These are phyloP conservation scores for Eimeria necatrix DNA, from an alignment of 169 alveolate species.

Conservation along the genomic window DNA sequence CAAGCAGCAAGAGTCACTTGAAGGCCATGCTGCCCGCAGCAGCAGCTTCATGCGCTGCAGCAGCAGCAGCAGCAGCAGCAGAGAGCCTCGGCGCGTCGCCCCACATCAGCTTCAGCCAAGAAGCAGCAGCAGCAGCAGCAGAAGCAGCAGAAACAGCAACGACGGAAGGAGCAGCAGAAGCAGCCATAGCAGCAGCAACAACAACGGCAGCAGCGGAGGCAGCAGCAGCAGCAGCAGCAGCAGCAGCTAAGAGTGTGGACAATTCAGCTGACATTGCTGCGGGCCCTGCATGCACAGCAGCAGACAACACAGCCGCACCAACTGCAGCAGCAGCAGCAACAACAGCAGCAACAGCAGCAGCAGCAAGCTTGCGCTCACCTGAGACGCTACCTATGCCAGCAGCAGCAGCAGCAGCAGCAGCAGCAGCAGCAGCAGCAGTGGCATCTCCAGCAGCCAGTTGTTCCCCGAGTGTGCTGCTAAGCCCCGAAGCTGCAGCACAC, in stretches of 20 bases:
- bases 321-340: neutral
- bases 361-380: too few species aligned
- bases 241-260: neutral
- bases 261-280: neutral
- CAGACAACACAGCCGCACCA: neutral
- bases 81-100: too few species aligned
- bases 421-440: conserved; percentile 16
- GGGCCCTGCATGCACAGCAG: neutral
- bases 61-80: too few species aligned
- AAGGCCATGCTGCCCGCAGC: neutral
- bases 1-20: neutral
- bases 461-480: neutral
- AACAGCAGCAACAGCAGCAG: neutral
- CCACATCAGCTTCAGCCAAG: too few species aligned
- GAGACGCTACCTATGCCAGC: neutral
- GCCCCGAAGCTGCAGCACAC: neutral
- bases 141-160: too few species aligned
- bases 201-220: too few species aligned
- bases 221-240: neutral
- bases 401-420: neutral
- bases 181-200: too few species aligned
- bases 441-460: neutral
- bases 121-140: too few species aligned
- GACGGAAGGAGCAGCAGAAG: too few species aligned
- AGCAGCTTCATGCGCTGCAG: too few species aligned